Base-by-base conservation (phyloP, 2,329 filamentous ascomycete genomes). In the Juglanconis sp. region DNA sequence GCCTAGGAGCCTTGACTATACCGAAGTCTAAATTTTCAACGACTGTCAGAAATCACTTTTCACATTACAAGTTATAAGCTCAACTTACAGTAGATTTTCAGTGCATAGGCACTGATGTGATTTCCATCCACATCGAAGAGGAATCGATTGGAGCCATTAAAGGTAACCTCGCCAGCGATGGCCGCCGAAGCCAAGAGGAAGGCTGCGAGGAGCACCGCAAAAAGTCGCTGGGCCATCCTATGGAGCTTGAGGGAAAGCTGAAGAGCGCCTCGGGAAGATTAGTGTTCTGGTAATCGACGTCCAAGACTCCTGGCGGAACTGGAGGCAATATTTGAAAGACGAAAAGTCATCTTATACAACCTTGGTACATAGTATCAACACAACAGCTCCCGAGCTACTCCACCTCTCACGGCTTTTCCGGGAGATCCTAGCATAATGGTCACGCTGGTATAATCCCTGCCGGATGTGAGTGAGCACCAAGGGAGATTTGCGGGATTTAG, bases 61-160 rank as follows among this genome's bases (percentile, higher is more conserved):
- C 15, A 24, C 8, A 46, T 38, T 38, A 5, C 3, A 1, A 17
- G n/a, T n/a, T 9, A 7, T 30, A 42, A 24, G 24, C 44, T 47
- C n/a, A 52, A 56, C 15, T 53, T 38, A 54, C 52, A 54, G 53
- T 60, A 57, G 3, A 60, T 60, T 1, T 60, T 60, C 32, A 60
- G 36, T 7, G 53, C 58, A 35, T 57, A 60, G 17, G 58, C 54
- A 15, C 58, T 60, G 35, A 60, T 60, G 42, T 60, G 58, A 5
- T 60, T 57, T 17, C 58, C 58, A 34, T 60, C 48, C 24, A 57
- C 49, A 24, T 60, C 58, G 34, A 60, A 57, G 10, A 60, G 38
- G 15, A 53, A 49, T 15, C 58, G 47, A 40, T 57, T 53, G 30
- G 40, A 31, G 8, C 34, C 17, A 15, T 52, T 52, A 3, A 60